Conservation (phyloP, 1,284 basidiomycete genomes). For the Wallemia mellicola region DNA sequence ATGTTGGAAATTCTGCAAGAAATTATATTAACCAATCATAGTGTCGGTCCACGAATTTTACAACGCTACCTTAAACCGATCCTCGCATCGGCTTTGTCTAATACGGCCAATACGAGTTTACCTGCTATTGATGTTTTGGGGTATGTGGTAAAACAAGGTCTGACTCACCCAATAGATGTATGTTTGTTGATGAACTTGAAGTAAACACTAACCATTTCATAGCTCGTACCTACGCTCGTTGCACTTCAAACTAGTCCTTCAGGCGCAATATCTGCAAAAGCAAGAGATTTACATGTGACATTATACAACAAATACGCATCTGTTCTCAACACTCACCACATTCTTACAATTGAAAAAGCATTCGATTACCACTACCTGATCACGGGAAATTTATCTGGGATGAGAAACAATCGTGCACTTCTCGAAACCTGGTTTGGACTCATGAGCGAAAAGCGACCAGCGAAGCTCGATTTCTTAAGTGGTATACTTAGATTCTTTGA, state of each 20-base stretch:
- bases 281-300: conserved; percentile 46
- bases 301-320: conserved; percentile 70
- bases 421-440: conserved; percentile 71
- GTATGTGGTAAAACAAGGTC: conserved; percentile 75
- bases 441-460: conserved; percentile 56
- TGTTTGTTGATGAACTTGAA: conserved; percentile 6
- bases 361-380: not conserved
- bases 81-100: conserved; percentile 44
- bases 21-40: not conserved
- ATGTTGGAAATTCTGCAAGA: conserved; percentile 10
- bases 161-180: conserved; percentile 74
- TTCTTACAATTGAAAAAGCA: conserved; percentile 1
- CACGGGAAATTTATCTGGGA: conserved; percentile 21
- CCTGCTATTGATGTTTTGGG: conserved; percentile 68
- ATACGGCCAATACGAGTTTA: conserved; percentile 36
- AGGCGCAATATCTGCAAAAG: conserved; percentile 31
- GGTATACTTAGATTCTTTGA: conserved; percentile 53
- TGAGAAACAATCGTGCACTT: conserved; percentile 32
- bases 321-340: conserved; percentile 30
- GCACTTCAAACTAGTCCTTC: conserved; percentile 63
- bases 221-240: conserved; percentile 77
- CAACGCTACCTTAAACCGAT: conserved; percentile 51
- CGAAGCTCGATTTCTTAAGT: conserved; percentile 59
- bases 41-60: not conserved
- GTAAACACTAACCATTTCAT: conserved; percentile 2